A percentile compares a stretch with the other conserved stretches of the same genome.
Evolutionary conservation across 129 eudicot species (phyloP).

Genomic region (Arctium lappa): DNA sequence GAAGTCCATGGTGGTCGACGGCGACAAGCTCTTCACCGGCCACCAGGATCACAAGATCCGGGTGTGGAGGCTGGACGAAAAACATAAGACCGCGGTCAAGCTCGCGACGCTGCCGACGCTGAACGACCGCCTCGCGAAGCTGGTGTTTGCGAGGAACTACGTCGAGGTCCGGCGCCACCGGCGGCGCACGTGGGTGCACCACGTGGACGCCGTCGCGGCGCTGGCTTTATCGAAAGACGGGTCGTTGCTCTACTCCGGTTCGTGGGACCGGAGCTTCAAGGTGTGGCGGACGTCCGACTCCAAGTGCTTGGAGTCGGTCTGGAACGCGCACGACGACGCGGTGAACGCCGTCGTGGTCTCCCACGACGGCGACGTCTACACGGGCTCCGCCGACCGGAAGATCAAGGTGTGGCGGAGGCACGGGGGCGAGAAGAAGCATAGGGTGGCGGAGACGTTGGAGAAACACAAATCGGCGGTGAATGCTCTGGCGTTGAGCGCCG

Average conservation of each 20-base stretch:
- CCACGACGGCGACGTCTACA: constrained; percentile 49
- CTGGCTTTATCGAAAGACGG: constrained; percentile 62
- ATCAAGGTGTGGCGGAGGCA: constrained; percentile 65
- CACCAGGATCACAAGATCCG: constrained; percentile 90
- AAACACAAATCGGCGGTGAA: constrained; percentile 83
- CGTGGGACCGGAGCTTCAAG: constrained; percentile 91
- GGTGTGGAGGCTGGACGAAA: constrained; percentile 62
- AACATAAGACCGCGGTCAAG: background rate
- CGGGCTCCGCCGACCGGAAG: constrained; percentile 82
- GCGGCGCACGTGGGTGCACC: constrained; percentile 85
- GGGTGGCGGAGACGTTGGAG: constrained; percentile 46
- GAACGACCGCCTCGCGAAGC: constrained; percentile 46
- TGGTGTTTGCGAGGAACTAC: constrained; percentile 54
- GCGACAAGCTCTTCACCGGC: constrained; percentile 55
- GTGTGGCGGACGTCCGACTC: constrained; percentile 78
- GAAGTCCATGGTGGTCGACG: constrained; percentile 44
- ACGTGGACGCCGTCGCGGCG: constrained; percentile 70
- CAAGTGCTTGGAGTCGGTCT: constrained; percentile 68
- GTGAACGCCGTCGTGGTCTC: constrained; percentile 64
- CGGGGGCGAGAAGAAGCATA: constrained; percentile 38
- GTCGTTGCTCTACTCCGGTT: constrained; percentile 60
- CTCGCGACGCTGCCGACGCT: constrained; percentile 58
- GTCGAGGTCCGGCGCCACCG: constrained; percentile 59
- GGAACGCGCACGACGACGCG: constrained; percentile 88
- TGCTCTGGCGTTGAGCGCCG: constrained; percentile 67